Percentiles rank a stretch among this genome's conserved stretches.
Conservation (phyloP, 1,139 yeast species). For the Insectozyma bohioensis region DNA sequence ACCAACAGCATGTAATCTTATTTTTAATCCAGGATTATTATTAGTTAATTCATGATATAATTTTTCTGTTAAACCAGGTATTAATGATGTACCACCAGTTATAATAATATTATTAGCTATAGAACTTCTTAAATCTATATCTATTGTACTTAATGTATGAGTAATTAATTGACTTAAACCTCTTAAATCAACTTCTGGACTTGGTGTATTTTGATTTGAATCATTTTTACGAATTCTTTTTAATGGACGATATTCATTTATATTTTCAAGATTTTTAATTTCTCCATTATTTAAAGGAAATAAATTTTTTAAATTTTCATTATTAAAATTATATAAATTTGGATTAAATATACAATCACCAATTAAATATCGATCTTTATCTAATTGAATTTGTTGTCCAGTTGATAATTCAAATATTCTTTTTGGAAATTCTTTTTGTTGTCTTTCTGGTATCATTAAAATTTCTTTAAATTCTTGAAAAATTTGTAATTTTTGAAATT, state of each 20-base stretch:
- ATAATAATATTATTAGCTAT: constrained; percentile 89
- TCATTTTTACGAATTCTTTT: constrained; percentile 54
- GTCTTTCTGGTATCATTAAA: constrained; percentile 20
- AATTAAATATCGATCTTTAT: constrained; percentile 61
- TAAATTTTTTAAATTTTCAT: constrained; percentile 21
- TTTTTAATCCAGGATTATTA: constrained; percentile 86
- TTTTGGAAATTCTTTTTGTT: constrained; percentile 14
- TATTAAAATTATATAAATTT: constrained; percentile 35
- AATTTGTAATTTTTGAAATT: constrained; percentile 31
- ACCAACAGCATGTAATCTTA: constrained; percentile 86
- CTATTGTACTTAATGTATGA: constrained; percentile 67
- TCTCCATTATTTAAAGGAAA: constrained; percentile 41
- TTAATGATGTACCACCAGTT: constrained; percentile 84
- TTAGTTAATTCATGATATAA: constrained; percentile 70
- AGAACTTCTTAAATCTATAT: constrained; percentile 87
- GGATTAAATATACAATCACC: constrained; percentile 80
- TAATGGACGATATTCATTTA: constrained; percentile 68
- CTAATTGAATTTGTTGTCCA: constrained; percentile 42
- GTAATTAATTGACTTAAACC: constrained; percentile 74
- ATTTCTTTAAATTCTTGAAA: constrained; percentile 70
- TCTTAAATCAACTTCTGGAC: constrained; percentile 30
- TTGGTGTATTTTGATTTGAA: constrained; percentile 38
- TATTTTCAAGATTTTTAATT: constrained; percentile 28
- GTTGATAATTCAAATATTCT: constrained; percentile 83
- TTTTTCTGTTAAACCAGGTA: constrained; percentile 88